Evolutionary conservation across 2,329 filamentous ascomycete species (phyloP), one percentile per base, ranked within the genome.

Genomic region (Epichloe gansuensis): DNA sequence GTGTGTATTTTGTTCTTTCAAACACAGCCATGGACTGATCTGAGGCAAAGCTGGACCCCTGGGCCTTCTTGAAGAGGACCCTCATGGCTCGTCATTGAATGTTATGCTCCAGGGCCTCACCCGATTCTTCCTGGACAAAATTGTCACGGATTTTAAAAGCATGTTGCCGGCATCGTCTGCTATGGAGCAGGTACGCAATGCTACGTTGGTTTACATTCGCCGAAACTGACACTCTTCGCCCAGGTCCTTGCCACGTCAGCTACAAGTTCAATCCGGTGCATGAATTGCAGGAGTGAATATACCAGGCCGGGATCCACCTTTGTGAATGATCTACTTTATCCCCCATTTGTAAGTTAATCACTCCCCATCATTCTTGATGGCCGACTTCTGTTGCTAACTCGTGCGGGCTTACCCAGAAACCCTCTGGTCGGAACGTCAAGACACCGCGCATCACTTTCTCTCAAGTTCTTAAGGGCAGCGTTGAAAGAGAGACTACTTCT

Each of bases 381-480:
- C 11, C 15, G 15, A 41, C 17, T 17, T 6, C 13, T 34, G 21
- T 41, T 5, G 21, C 47, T 57, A 12, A 54, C 28, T 38, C 15
- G 7, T 48, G 5, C 17, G 31, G 17, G 25, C 15, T 5, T 15
- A 23, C n/a, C n/a, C 54, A 78, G 69, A 80, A 81, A 65, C 56
- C 71, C 4, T 67, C 71, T 6, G 63, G 65, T 21, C 69, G 79
- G 51, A 77, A 74, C 53, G 65, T 70, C 44, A 78, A 77, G 66
- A 68, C 70, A 48, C 75, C 69, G 50, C 78, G 74, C 65, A 77
- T 73, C 60, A 88, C 77, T 50, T 98, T 98, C 65, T 95, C 90
- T 0, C 87, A 93, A 62, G 82, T 96, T 46, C 73, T 98, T n/a
- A 95, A 96, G 66, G 82, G 83, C 50, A 95, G 90, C 58, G 85